Evolutionary conservation across 306 rosid genomes (phyloP), one percentile per base, ranked within the genome.

Genomic region (Albizia julibrissin): DNA sequence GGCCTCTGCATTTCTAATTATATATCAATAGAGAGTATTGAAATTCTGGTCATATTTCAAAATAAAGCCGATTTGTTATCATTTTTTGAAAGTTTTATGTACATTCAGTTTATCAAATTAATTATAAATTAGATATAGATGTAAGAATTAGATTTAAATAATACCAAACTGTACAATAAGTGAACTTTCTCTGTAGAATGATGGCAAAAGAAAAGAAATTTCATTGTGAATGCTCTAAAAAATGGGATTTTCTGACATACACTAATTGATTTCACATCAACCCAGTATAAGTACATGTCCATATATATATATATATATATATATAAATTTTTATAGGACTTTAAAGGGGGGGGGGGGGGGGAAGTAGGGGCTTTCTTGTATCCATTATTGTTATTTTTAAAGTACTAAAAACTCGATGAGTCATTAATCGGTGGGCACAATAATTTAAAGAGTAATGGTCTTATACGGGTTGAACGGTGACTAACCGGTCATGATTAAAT

Each of bases 61-160:
- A 79, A 67, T n/a, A 56, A 46, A 77, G 46, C 22, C 40, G 65
- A 31, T 75, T 71, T 22, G 62, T 54, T 62, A 26, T 34, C 72
- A 66, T 2, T 46, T 21, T 49, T 22, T 68, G 11, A 15, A 68
- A 21, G 8, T 9, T 14, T 34, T 67, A 37, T 2, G 5, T 37
- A 2, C 15, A 8, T 37, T 7, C 2, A 19, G 12, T 62, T 6
- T 10, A 19, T 8, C 44, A 37, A 67, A 18, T 19, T 34, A 34
- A 67, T 37, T 19, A 37, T 68, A 7, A 37, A 68, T 10, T 8
- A 10, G 19, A 1, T 37, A 34, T 34, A 31, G 7, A 3, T 0
- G 3, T 67, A 68, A 34, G 3, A 15, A 10, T 6, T 33, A 68
- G 4, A 9, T 3, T 67, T 34, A 10, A 34, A 21, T 67, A 67